These are phyloP conservation scores for Candida xyloterini DNA, from an alignment of 805 yeast genomes.

Conservation along the genomic window DNA sequence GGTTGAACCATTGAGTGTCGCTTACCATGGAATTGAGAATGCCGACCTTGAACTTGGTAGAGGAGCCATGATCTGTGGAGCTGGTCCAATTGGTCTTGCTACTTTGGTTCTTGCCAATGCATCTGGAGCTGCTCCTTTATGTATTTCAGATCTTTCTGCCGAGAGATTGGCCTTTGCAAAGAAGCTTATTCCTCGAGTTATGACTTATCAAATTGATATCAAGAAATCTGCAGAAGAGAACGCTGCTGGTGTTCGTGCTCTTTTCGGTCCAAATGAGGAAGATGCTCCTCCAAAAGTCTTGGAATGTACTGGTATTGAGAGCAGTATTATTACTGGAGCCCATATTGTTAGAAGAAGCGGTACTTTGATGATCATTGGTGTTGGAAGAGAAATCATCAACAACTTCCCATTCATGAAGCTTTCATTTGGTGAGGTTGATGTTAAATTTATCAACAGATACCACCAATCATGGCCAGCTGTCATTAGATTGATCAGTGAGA, in stretches of 20 bases:
- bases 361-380: constrained; percentile 47
- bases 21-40: constrained; percentile 48
- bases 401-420: constrained; percentile 54
- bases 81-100: constrained; percentile 59
- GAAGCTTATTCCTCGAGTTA: constrained; percentile 43
- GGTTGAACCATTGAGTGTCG: constrained; percentile 54
- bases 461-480: constrained; percentile 58
- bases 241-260: constrained; percentile 35
- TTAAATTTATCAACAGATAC: constrained; percentile 52
- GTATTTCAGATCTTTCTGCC: constrained; percentile 46
- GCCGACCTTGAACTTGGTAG: constrained; percentile 47
- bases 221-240: constrained; percentile 34
- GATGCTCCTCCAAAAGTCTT: constrained; percentile 42
- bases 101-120: constrained; percentile 48
- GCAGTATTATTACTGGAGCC: constrained; percentile 44
- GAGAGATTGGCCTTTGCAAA: constrained; percentile 47
- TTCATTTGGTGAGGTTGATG: constrained; percentile 49
- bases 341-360: constrained; percentile 48
- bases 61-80: constrained; percentile 49
- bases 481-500: constrained; percentile 44
- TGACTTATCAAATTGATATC: constrained; percentile 41
- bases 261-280: constrained; percentile 37
- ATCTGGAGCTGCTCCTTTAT: constrained; percentile 51
- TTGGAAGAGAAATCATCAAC: constrained; percentile 44
- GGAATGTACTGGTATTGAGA: constrained; percentile 56